Base-by-base conservation (phyloP, 1,139 yeast species). In the Pichia sp. region DNA sequence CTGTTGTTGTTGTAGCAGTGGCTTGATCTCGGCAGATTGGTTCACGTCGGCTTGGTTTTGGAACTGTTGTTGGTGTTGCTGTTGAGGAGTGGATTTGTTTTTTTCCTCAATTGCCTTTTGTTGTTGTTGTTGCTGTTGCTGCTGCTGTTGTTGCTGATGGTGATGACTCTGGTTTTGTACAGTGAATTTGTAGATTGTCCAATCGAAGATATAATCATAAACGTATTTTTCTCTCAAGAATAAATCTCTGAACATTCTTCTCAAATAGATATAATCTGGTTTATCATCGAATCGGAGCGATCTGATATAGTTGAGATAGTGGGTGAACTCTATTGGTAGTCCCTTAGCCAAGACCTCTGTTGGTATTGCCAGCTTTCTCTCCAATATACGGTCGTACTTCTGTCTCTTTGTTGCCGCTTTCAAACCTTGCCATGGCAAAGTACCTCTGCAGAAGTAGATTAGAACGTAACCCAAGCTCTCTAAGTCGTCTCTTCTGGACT, bases 371-470 rank as follows among this genome's bases (percentile, higher is more conserved):
- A 93, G 85, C 73, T 93, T 93, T 78, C 90, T 90, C 71, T 93
- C 98, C 90, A 92, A 86, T 67, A 93, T 93, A 60, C 97, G 81
- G 72, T 92, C 97, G 73, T 93, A 93, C 74, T 93, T 93, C 72
- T 93, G 98, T 73, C 96, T 86, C 76, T 93, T 93, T 17, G 98
- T 91, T 48, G 93, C 95, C 38, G 99, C 99, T 71, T 91, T 91
- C 66, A 93, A 81, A 14, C 99, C 99, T 75, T 93, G 99, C 99
- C 99, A 93, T 53, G 99, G 99, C 67, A 93, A 78, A 27, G 95
- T 88, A 44, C 99, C 99, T 60, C 97, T 83, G 71, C 96, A 85
- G 71, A 93, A 93, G 74, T 93, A 93, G 66, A 93, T 90, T 67
- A 93, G 82, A 47, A 93, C 98, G 71, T 93, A 93, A 45, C 98